Evolutionary conservation across 768 basidiomycete species (phyloP), one percentile per base, ranked within the genome.

Genomic region (Termitomyces sp.): DNA sequence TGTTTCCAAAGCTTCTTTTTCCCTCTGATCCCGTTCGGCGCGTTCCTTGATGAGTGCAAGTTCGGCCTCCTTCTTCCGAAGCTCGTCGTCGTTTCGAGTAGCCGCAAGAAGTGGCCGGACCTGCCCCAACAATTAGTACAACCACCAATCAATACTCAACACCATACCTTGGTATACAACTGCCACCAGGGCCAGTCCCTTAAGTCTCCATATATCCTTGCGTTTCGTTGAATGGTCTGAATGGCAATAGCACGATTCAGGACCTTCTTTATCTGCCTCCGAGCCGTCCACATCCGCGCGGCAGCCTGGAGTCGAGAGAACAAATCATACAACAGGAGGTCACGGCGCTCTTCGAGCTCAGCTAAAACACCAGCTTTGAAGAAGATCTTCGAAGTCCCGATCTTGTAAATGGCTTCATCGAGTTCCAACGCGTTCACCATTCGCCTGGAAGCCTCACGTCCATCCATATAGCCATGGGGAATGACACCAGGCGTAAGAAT

Each of bases 111-210:
- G 71, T 0, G 97, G 97, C 34, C 95, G 90, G 19, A 99, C 87
- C 89, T 91, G 55, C 10, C n/a, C 45, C 21, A 55, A 40, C 5
- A 51, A 64, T 54, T 57, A 62, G 46, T 5, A 54, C 49, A 23
- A 45, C 5, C 11, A 17, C 9, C 34, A 42, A 19, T 23, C 25
- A 2, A 34, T 14, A 14, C 54, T n/a, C 34, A 23, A 37, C 54
- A 44, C 50, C 71, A 44, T 59, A 85, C 93, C 78, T 96, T 96
- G 2, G 94, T 94, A 68, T 95, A 99, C 9, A 98, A 79, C 60
- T 95, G 90, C 97, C 97, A 99, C 97, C 97, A 98, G 1, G 96
- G 95, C 97, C 97, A 98, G 52, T 96, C 92, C 45, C 85, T 81
- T 29, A 99, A 78, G 54, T 92, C 88, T 7, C 88, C 86, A 67